These are phyloP conservation scores for Solanum rostratum DNA, from an alignment of 257 asterid genomes.

Conservation along the genomic window DNA sequence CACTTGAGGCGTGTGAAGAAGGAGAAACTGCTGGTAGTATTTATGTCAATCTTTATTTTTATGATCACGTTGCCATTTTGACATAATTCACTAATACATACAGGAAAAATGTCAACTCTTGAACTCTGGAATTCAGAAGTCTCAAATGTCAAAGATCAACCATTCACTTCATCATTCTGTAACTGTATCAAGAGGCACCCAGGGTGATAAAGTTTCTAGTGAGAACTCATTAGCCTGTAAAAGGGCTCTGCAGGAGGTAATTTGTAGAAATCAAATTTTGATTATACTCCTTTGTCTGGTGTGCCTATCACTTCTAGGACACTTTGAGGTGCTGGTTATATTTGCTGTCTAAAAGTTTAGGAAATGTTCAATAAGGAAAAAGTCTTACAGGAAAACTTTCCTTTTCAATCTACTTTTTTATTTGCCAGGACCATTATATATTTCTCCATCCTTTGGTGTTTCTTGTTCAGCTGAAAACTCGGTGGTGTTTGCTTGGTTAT, in stretches of 20 bases:
- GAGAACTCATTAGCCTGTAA: constrained; percentile 14
- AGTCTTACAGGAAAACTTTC: not conserved
- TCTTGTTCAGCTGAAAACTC: not conserved
- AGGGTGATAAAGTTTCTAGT: constrained; percentile 15
- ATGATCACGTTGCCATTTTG: not conserved
- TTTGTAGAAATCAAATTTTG: not conserved
- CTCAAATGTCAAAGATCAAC: constrained; percentile 29
- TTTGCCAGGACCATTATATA: not conserved
- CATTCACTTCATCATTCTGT: constrained; percentile 15
- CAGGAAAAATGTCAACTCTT: constrained; percentile 52
- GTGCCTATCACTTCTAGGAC: not conserved
- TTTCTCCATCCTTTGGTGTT: not conserved
- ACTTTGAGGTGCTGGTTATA: not conserved
- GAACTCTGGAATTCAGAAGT: constrained; percentile 48
- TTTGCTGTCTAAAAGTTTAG: not conserved
- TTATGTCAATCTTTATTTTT: constrained; percentile 3
- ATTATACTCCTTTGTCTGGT: not conserved
- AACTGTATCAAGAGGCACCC: constrained; percentile 10
- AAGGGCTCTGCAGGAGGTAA: constrained; percentile 17
- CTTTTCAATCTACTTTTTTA: not conserved
- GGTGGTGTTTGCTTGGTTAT: not conserved
- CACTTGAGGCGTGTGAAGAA: constrained; percentile 49
- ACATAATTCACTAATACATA: constrained; percentile 15
- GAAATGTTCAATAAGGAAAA: not conserved
- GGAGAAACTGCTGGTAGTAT: constrained; percentile 58